Base-by-base conservation (phyloP, 2,329 filamentous ascomycete genomes). In the Colletotrichum abscissum region DNA sequence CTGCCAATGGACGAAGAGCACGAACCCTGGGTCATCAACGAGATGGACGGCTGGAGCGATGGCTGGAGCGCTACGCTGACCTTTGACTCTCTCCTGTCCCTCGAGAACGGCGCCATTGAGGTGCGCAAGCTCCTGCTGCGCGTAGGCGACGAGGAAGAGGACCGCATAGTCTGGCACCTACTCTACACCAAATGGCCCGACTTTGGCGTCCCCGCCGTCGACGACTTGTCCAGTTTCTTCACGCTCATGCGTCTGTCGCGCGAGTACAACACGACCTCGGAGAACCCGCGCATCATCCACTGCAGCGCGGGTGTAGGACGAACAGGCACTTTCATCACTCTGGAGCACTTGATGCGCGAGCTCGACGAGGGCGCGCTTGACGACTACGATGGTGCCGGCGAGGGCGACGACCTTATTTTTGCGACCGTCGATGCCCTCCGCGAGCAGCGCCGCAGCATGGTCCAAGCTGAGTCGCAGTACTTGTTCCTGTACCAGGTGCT, bases 261-360 rank as follows among this genome's bases (percentile, higher is more conserved):
- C 26, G 85, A 89, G 75, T 81, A 83, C 76, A 89, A 88, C 80
- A 89, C 88, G 46, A 83, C 85, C 1, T 56, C 46, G 9, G 84
- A 84, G 8, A 84, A 86, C 78, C 94, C 96, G 5, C 92, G 96
- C 68, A 92, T 98, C 72, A 89, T 95, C 12, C 93, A 95, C 82
- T 95, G 94, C 85, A 97, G 94, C 79, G 97, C 97, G 8, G 97
- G 97, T 52, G 96, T 99, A 16, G 97, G 97, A 14, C 91, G 97
- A 68, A 97, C 94, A 8, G 97, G 97, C 42, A 98, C 97, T 0
- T 99, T 98, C 80, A 98, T 99, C 78, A 93, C 95, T 1, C 89
- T 99, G n/a, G 97, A 98, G 82, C 95, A 97, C 82, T 89, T 99
- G 30, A 88, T 97, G 75, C 89, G 92, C 46, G 95, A 98, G 82